Evolutionary conservation across 1,284 basidiomycete species (phyloP).

Genomic region (Ustilago nuda): DNA sequence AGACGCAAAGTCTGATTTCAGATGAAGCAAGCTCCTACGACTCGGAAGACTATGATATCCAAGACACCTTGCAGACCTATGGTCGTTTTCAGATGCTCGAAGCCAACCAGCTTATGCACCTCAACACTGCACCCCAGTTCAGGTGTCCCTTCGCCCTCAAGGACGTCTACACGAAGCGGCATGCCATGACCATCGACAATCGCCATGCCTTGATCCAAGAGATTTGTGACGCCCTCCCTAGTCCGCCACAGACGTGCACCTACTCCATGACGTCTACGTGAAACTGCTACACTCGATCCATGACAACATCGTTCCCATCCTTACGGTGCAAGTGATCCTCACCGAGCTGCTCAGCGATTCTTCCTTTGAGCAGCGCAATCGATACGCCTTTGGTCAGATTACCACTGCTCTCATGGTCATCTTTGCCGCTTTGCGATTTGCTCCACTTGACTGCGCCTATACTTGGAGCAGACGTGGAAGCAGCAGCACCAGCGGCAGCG

Average conservation of each 20-base stretch:
- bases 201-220: slow-evolving; percentile 20
- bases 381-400: slow-evolving; percentile 31
- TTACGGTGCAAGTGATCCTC: slow-evolving; percentile 25
- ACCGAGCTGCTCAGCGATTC: slow-evolving; percentile 33
- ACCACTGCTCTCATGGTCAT: slow-evolving; percentile 43
- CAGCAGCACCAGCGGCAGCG: not conserved
- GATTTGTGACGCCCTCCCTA: slow-evolving; percentile 27
- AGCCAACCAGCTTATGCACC: slow-evolving; percentile 23
- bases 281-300: slow-evolving; percentile 33
- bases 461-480: slow-evolving; percentile 16
- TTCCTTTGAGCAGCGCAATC: slow-evolving; percentile 28
- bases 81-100: slow-evolving; percentile 25
- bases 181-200: slow-evolving; percentile 15
- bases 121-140: slow-evolving; percentile 27
- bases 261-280: slow-evolving; percentile 37
- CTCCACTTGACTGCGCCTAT: slow-evolving; percentile 33
- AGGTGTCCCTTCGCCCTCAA: slow-evolving; percentile 45
- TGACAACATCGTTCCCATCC: slow-evolving; percentile 35
- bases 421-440: slow-evolving; percentile 26
- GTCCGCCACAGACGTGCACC: slow-evolving; percentile 20
- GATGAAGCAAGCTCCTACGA: slow-evolving; percentile 16
- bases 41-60: slow-evolving; percentile 21
- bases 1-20: not conserved
- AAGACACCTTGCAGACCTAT: slow-evolving; percentile 8
- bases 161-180: slow-evolving; percentile 44